Conservation (phyloP, 1,139 yeast species). For the Lodderomyces pseudojiufengensis region DNA sequence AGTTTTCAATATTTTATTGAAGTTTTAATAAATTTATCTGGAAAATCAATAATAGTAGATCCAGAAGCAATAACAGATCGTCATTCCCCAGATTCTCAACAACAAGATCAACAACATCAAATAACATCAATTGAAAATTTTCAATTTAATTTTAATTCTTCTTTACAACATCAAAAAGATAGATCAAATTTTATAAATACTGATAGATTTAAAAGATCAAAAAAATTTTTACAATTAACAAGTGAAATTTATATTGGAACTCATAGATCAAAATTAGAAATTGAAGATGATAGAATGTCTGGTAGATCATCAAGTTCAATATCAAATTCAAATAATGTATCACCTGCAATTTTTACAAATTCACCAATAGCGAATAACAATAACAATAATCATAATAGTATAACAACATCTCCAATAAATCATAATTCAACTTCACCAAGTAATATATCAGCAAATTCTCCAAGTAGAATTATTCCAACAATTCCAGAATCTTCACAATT, state of each 20-base stretch:
- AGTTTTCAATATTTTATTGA: conserved; percentile 85
- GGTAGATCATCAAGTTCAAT: conserved; percentile 20
- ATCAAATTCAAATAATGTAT: conserved; percentile 15
- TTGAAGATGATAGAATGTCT: conserved; percentile 13
- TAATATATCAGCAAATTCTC: conserved; percentile 1
- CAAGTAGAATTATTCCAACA: no score
- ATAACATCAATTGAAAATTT: conserved; percentile 16
- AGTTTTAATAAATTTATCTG: conserved; percentile 66
- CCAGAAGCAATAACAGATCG: conserved; percentile 21
- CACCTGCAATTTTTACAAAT: conserved; percentile 14
- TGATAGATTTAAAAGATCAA: conserved; percentile 67
- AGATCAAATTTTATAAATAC: conserved; percentile 63
- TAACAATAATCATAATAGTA: conserved; percentile 2
- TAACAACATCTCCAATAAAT: conserved; percentile 10
- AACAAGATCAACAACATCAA: conserved; percentile 4
- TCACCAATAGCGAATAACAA: no score
- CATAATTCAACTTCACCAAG: conserved; percentile 2
- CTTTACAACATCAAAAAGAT: conserved; percentile 26
- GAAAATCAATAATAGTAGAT: conserved; percentile 34
- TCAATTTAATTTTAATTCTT: conserved; percentile 31
- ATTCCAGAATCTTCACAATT: conserved; percentile 2
- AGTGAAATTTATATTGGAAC: conserved; percentile 82
- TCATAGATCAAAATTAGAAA: conserved; percentile 39
- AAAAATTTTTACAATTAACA: conserved; percentile 74
- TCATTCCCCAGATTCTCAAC: conserved; percentile 8